Evolutionary conservation across 2,329 filamentous ascomycete genomes (phyloP).

Genomic region (Aspergillus piperis): DNA sequence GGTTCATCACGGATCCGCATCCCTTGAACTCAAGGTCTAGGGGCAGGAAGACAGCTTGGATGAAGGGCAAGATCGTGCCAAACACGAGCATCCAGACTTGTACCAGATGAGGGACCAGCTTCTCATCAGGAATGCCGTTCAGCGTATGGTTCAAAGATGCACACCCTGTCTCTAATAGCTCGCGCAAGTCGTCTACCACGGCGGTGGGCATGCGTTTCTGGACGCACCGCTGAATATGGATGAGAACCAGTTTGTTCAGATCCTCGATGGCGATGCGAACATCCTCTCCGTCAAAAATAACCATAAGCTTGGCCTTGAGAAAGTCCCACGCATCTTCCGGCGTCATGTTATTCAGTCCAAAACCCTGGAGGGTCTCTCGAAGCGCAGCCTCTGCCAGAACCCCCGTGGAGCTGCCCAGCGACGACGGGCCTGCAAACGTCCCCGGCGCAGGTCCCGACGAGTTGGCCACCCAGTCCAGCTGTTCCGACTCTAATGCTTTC

Average conservation of each 20-base stretch:
- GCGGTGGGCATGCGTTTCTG: slow-evolving; percentile 60
- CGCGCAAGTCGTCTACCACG: slow-evolving; percentile 64
- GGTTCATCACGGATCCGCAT: slow-evolving; percentile 73
- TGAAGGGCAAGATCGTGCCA: slow-evolving; percentile 84
- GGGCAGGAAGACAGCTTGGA: slow-evolving; percentile 92
- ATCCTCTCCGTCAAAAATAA: slow-evolving; percentile 66
- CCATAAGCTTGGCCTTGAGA: slow-evolving; percentile 62
- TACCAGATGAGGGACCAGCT: slow-evolving; percentile 84
- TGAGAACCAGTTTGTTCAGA: slow-evolving; percentile 63
- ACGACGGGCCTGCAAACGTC: slow-evolving; percentile 39
- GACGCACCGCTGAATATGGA: slow-evolving; percentile 65
- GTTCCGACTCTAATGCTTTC: slow-evolving; percentile 49
- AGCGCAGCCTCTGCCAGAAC: slow-evolving; percentile 39
- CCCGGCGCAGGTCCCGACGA: slow-evolving; percentile 29
- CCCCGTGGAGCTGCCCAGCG: slow-evolving; percentile 36
- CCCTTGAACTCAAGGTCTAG: slow-evolving; percentile 92
- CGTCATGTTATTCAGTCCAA: slow-evolving; percentile 69
- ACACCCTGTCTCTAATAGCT: slow-evolving; percentile 72
- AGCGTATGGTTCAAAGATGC: slow-evolving; percentile 81
- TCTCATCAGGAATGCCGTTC: slow-evolving; percentile 75
- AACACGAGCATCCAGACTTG: slow-evolving; percentile 95
- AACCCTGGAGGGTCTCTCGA: slow-evolving; percentile 48
- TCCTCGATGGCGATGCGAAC: slow-evolving; percentile 66
- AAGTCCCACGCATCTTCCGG: slow-evolving; percentile 67
- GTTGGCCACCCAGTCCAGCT: slow-evolving; percentile 36